Evolutionary conservation across 2,329 filamentous ascomycete species (phyloP).

Genomic region (Volutella citrinella): DNA sequence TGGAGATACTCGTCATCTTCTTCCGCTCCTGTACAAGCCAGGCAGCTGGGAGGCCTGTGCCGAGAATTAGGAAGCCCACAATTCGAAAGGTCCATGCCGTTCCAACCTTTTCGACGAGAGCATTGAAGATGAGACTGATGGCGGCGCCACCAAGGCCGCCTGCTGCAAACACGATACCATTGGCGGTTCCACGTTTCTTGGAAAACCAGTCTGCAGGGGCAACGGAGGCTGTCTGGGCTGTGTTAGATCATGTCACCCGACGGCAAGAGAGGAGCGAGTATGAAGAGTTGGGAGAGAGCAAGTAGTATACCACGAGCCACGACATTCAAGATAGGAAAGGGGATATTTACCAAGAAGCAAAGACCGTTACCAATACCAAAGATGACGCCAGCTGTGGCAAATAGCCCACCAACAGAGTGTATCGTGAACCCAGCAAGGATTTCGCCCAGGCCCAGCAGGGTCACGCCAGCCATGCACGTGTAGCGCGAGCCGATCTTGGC

Average conservation of each 20-base stretch:
- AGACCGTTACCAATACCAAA: conserved; percentile 23
- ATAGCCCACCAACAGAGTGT: conserved; percentile 25
- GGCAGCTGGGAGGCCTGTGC: conserved; percentile 50
- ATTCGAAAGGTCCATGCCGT: conserved; percentile 48
- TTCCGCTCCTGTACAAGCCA: conserved; percentile 46
- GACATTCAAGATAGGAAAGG: conserved; percentile 20
- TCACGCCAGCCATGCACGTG: conserved; percentile 44
- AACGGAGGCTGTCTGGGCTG: conserved; percentile 29
- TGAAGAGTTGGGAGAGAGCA: too few relatives aligned
- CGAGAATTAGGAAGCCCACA: conserved; percentile 46
- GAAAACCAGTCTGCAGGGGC: conserved; percentile 50
- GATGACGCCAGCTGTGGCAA: conserved; percentile 21
- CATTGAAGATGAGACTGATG: conserved; percentile 42
- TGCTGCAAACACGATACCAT: conserved; percentile 45
- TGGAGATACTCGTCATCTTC: conserved; percentile 32
- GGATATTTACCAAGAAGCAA: conserved; percentile 21
- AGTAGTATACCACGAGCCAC: too few relatives aligned
- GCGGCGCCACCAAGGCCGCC: conserved; percentile 51
- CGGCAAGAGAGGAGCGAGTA: too few relatives aligned
- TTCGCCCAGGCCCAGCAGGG: conserved; percentile 43
- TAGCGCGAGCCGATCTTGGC: conserved; percentile 44
- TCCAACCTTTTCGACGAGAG: conserved; percentile 37
- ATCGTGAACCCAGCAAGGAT: conserved; percentile 18
- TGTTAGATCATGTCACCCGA: too few relatives aligned
- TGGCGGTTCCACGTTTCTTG: conserved; percentile 46